Base-by-base conservation (phyloP, 768 basidiomycete species). In the Kwoniella dejecticola region DNA sequence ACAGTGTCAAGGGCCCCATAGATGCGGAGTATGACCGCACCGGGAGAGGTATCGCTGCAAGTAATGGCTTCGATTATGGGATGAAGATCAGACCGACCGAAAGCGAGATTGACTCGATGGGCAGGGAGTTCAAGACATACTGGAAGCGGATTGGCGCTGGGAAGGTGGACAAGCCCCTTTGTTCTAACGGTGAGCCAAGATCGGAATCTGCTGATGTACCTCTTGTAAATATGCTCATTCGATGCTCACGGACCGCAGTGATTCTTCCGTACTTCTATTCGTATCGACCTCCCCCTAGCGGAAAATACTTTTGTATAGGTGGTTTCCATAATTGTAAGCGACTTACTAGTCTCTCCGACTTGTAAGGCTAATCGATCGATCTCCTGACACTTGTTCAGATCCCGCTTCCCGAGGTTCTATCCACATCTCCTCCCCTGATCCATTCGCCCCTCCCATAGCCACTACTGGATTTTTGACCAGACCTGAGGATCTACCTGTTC, bases 361-460 rank as follows among this genome's bases (percentile, higher is more conserved):
- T 3, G 33, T 47, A 8, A 21, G 12, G 17, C 40, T 7, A 30
- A 24, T 29, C 33, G 48, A 30, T 30, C 12, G 33, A 36, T 15
- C 33, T 36, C 7, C 33, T 7, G 15, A 7, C 33, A 7, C 7
- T 21, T 11, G 21, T 45, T 19, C 4, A 57, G 46, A 68, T 46
- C 67, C 67, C 7, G 46, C 54, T 19, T 64, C 63, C 2, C 36
- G 62, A 46, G 69, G 69, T 4, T 55, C 29, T 29, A 19, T 70
- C 5, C 69, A 68, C 36, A 68, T 70, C 57, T 45, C 52, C 7
- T 55, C 49, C n/a, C 12, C 56, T 13, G 61, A 70, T 53, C 63
- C 66, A 10, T 60, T 56, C 41, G 52, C 60, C 4, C 23, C 52
- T 0, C 69, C 66, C 15, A 48, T 57, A 23, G 60, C 67, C 38